These are phyloP conservation scores for Penicillium sp. DNA, from an alignment of 2,329 filamentous ascomycete species.

Conservation along the genomic window DNA sequence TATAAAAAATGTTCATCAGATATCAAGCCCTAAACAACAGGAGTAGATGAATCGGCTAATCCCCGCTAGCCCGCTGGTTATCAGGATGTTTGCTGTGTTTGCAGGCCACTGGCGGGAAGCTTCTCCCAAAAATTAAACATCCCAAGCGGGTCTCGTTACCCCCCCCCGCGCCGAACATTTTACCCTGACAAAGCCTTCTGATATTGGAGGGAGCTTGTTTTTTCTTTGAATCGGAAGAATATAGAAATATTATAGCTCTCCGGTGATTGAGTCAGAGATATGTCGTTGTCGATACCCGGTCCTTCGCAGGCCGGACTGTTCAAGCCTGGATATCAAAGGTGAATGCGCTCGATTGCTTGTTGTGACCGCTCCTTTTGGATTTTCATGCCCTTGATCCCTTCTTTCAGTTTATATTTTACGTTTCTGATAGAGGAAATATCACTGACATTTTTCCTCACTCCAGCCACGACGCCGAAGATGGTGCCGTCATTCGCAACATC, in stretches of 20 bases:
- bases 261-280: conserved; percentile 40
- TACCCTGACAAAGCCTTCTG: background rate
- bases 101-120: conserved; percentile 10
- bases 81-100: conserved; percentile 10
- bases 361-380: background rate
- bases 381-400: background rate
- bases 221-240: background rate
- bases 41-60: conserved; percentile 4
- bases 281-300: conserved; percentile 95
- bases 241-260: background rate
- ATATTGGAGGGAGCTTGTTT: background rate
- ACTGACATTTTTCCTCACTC: background rate
- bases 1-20: background rate
- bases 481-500: conserved; percentile 95
- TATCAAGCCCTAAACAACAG: background rate
- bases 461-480: conserved; percentile 99
- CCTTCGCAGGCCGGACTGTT: conserved; percentile 92
- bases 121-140: conserved; percentile 12
- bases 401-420: background rate
- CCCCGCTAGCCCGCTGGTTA: background rate
- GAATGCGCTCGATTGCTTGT: conserved; percentile 22
- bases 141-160: background rate
- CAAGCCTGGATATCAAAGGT: conserved; percentile 97
- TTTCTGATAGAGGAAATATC: background rate
- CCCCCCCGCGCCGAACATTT: conserved; percentile 6